Percentiles rank a stretch among this genome's conserved stretches.
These are phyloP conservation scores for Camellia oleifera DNA, from an alignment of 179 eudicot species.

Conservation along the genomic window DNA sequence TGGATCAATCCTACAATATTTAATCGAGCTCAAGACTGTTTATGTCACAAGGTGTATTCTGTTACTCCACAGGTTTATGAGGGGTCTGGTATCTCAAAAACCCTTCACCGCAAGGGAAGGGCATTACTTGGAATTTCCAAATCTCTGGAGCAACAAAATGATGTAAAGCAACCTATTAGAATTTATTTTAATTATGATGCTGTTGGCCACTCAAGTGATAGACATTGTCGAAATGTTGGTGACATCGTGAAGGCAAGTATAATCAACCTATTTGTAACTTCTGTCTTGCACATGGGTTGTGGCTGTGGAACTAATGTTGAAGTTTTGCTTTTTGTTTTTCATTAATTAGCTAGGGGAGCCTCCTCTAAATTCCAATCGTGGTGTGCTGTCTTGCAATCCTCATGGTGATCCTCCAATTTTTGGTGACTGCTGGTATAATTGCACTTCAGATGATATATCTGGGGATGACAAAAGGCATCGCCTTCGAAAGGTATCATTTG, in stretches of 20 bases:
- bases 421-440: slow-evolving; percentile 48
- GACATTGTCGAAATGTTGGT: slow-evolving; percentile 84
- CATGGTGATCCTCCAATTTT: slow-evolving; percentile 67
- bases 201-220: slow-evolving; percentile 88
- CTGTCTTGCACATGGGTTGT: background rate
- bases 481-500: slow-evolving; percentile 59
- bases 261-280: background rate
- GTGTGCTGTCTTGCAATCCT: slow-evolving; percentile 72
- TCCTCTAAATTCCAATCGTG: slow-evolving; percentile 47
- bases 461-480: slow-evolving; percentile 45
- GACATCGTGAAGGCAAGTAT: slow-evolving; percentile 81
- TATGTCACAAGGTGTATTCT: slow-evolving; percentile 66
- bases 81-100: slow-evolving; percentile 37
- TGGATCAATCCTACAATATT: background rate
- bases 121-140: slow-evolving; percentile 55
- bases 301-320: background rate
- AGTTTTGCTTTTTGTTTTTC: slow-evolving; percentile 19
- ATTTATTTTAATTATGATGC: slow-evolving; percentile 96
- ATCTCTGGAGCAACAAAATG: slow-evolving; percentile 30
- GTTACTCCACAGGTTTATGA: slow-evolving; percentile 87
- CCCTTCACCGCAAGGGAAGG: slow-evolving; percentile 55
- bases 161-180: slow-evolving; percentile 76
- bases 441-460: slow-evolving; percentile 11
- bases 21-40: background rate
- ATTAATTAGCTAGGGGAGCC: slow-evolving; percentile 87